A percentile compares a stretch with the other conserved stretches of the same genome.
Evolutionary conservation across 2,329 filamentous ascomycete species (phyloP).

Genomic region (Tetracladium maxilliforme): DNA sequence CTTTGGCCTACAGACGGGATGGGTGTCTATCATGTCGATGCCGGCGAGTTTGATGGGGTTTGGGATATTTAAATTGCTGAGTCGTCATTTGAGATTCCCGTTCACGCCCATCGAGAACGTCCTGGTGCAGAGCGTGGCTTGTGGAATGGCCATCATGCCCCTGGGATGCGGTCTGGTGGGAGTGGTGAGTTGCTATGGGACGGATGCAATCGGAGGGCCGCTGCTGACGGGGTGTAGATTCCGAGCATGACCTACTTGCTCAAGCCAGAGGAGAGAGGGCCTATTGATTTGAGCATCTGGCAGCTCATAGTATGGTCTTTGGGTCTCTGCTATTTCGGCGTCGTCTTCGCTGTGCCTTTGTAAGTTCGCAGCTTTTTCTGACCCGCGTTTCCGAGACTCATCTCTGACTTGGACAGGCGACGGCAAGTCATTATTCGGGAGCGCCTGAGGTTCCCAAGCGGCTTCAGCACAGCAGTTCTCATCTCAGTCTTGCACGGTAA

Average conservation of each 20-base stretch:
- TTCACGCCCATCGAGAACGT: constrained; percentile 96
- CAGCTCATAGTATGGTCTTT: constrained; percentile 83
- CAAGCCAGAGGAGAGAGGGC: constrained; percentile 62
- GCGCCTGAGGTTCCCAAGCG: constrained; percentile 85
- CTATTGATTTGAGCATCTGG: constrained; percentile 54
- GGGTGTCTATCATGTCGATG: constrained; percentile 86
- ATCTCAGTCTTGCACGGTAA: constrained; percentile 84
- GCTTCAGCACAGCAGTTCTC: constrained; percentile 87
- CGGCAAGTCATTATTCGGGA: constrained; percentile 88
- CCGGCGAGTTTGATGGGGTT: constrained; percentile 89
- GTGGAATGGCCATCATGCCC: constrained; percentile 92
- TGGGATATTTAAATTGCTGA: constrained; percentile 74
- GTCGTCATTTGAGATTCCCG: constrained; percentile 57
- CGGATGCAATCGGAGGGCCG: constrained; percentile 37
- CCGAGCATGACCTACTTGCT: constrained; percentile 84
- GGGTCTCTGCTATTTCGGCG: constrained; percentile 90
- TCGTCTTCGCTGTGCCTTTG: constrained; percentile 91
- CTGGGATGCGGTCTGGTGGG: constrained; percentile 47
- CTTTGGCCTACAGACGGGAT: constrained; percentile 81
- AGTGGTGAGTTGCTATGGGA: not conserved
- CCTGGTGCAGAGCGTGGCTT: constrained; percentile 87
- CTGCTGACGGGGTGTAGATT: constrained; percentile 87
- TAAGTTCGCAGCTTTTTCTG: constrained; percentile 23
- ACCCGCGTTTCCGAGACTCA: not conserved
- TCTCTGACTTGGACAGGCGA: constrained; percentile 31